Conservation (phyloP, 2,329 filamentous ascomycete species). For the Colletotrichum tamarilloi region DNA sequence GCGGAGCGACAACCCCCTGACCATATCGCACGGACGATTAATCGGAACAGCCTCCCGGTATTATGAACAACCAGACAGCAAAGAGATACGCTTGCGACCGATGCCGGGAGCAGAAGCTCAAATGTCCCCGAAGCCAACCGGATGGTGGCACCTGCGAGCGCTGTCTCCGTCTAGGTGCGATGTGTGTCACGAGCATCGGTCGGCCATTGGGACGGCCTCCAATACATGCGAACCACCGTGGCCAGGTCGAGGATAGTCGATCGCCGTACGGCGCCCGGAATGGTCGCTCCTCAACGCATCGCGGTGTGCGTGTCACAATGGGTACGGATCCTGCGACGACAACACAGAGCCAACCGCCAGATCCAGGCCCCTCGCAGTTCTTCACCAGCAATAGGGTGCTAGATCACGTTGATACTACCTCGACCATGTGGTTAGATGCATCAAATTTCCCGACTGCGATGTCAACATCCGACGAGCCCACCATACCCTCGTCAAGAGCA, state of each 20-base stretch:
- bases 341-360: background rate
- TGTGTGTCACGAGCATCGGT: slow-evolving; percentile 2
- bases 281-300: background rate
- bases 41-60: background rate
- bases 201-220: background rate
- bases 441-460: background rate
- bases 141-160: background rate
- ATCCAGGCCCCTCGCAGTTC: background rate
- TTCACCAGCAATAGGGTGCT: background rate
- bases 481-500: background rate
- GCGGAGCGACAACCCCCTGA: background rate
- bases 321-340: background rate
- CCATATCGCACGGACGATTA: background rate
- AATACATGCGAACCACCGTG: background rate
- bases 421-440: background rate
- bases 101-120: slow-evolving; percentile 2
- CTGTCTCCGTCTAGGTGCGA: background rate
- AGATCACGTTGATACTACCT: background rate
- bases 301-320: background rate
- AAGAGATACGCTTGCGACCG: slow-evolving; percentile 6
- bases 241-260: background rate
- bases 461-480: background rate
- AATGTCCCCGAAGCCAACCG: slow-evolving; percentile 1
- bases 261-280: background rate
- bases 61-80: background rate